Percentiles rank a stretch among this genome's conserved stretches.
phyloP scores from a whole-genome alignment of 768 basidiomycete genomes.

The Tulasnella sp. region DNA sequence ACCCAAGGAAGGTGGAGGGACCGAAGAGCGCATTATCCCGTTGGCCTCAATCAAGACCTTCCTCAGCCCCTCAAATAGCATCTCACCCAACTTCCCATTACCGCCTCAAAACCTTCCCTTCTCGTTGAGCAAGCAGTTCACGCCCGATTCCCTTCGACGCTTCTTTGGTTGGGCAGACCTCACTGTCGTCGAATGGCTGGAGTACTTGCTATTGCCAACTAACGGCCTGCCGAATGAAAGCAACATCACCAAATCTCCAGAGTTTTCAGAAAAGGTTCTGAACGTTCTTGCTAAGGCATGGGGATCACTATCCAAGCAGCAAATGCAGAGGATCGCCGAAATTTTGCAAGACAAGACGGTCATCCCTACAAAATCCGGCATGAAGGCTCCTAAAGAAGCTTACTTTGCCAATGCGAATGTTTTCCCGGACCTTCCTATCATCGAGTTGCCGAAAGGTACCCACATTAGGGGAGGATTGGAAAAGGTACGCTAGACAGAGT shows the following conservation, averaged over 20 bases:
- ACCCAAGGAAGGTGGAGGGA: constrained; percentile 36
- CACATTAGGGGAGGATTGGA: constrained; percentile 68
- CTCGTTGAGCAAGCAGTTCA: constrained; percentile 58
- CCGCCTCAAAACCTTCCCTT: constrained; percentile 70
- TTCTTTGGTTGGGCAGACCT: constrained; percentile 81
- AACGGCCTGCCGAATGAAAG: constrained; percentile 46
- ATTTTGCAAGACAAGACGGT: constrained; percentile 54
- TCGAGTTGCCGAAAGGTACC: constrained; percentile 62
- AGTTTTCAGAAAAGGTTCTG: constrained; percentile 80
- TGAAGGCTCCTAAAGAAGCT: constrained; percentile 64
- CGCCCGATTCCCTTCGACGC: constrained; percentile 46
- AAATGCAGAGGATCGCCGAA: constrained; percentile 49
- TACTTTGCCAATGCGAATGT: constrained; percentile 85
- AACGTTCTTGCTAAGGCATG: constrained; percentile 64
- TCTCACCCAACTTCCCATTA: constrained; percentile 71
- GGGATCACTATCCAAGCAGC: constrained; percentile 53
- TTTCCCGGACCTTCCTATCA: constrained; percentile 84
- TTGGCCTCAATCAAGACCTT: constrained; percentile 68
- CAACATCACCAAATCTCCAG: constrained; percentile 60
- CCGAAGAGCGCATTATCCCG: constrained; percentile 56
- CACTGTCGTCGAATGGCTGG: constrained; percentile 69
- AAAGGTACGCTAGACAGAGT: constrained; percentile 38
- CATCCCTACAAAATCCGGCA: constrained; percentile 70
- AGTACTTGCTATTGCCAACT: constrained; percentile 54
- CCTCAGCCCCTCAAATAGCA: constrained; percentile 60